Percentiles rank a stretch among this genome's conserved stretches.
These are phyloP conservation scores for Croton setiger DNA, from an alignment of 441 rosid species.

Conservation along the genomic window DNA sequence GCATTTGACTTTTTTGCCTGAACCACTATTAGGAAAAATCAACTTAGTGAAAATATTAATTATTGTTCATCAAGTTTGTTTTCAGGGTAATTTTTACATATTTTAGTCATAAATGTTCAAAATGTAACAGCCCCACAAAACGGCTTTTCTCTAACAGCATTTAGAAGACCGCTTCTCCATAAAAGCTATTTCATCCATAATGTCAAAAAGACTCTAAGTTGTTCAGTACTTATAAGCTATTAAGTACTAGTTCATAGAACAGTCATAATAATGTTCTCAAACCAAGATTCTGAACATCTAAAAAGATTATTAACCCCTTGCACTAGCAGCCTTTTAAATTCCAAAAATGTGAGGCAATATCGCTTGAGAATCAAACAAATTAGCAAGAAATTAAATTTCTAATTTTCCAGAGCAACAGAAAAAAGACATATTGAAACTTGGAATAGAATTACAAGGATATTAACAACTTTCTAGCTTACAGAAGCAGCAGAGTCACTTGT, in stretches of 20 bases:
- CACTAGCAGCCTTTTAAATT: not conserved
- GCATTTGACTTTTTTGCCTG: too few relatives aligned
- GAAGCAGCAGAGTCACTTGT: constrained; percentile 78
- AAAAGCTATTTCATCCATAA: too few relatives aligned
- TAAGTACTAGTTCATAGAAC: not conserved
- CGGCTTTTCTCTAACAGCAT: too few relatives aligned
- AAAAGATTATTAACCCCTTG: not conserved
- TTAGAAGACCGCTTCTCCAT: too few relatives aligned
- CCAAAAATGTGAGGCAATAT: not conserved
- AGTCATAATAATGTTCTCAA: not conserved
- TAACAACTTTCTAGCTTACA: constrained; percentile 38
- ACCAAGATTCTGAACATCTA: not conserved
- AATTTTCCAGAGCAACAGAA: not conserved
- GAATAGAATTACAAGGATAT: constrained; percentile 4
- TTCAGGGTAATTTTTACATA: too few relatives aligned
- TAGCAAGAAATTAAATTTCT: not conserved
- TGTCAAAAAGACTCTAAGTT: too few relatives aligned
- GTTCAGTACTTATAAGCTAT: not conserved
- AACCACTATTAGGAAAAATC: too few relatives aligned
- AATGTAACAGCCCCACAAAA: too few relatives aligned
- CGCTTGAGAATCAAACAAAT: not conserved
- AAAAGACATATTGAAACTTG: not conserved
- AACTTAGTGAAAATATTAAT: too few relatives aligned
- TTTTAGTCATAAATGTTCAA: too few relatives aligned
- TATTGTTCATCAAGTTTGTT: too few relatives aligned